Evolutionary conservation across 2,329 filamentous ascomycete species (phyloP).

Genomic region (Saccharata proteae): DNA sequence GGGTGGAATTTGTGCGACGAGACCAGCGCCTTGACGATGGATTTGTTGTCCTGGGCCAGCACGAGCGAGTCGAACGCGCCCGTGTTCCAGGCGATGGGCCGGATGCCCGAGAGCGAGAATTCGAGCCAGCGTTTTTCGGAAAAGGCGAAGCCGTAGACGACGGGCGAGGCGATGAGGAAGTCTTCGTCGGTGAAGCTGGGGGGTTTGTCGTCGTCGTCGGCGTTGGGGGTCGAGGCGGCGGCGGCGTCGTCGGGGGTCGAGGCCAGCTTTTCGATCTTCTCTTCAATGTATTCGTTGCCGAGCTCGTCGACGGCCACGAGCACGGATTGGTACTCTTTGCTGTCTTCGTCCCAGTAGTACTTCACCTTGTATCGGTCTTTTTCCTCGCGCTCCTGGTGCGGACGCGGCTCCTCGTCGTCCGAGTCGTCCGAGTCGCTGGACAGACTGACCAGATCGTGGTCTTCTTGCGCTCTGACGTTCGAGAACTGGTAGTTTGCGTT

Average conservation of each 20-base stretch:
- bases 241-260: conserved; percentile 11
- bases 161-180: conserved; percentile 68
- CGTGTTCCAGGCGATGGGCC: conserved; percentile 75
- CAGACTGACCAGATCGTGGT: conserved; percentile 34
- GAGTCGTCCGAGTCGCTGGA: conserved; percentile 38
- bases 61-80: conserved; percentile 74
- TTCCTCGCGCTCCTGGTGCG: conserved; percentile 10
- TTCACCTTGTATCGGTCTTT: conserved; percentile 4
- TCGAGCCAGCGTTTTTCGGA: conserved; percentile 85
- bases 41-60: conserved; percentile 50
- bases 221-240: not conserved
- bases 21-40: conserved; percentile 64
- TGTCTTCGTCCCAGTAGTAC: conserved; percentile 14
- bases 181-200: conserved; percentile 68
- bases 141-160: conserved; percentile 79
- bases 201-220: conserved; percentile 14
- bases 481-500: conserved; percentile 78
- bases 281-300: conserved; percentile 41
- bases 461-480: conserved; percentile 59
- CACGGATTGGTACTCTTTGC: conserved; percentile 33
- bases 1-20: conserved; percentile 75
- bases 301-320: conserved; percentile 44
- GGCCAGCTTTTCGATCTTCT: conserved; percentile 46
- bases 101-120: conserved; percentile 66
- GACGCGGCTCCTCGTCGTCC: conserved; percentile 32